phyloP scores from a whole-genome alignment of 352 stramenopile genomes.

The Pythium aristosporum region DNA sequence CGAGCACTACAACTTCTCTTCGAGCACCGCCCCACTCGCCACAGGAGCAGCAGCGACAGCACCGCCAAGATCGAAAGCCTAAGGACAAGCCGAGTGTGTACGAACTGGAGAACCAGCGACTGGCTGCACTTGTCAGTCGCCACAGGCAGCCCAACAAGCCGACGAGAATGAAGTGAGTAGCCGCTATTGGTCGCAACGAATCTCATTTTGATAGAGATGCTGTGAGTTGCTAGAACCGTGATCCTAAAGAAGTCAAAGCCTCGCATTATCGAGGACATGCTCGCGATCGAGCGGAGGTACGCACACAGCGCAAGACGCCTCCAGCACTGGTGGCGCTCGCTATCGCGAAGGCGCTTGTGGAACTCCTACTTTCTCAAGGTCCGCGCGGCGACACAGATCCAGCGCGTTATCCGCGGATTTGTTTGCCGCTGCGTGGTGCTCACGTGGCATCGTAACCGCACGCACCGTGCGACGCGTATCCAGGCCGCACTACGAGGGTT shows the following conservation, averaged over 20 bases:
- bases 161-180: constrained; percentile 30
- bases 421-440: constrained; percentile 46
- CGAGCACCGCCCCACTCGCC: constrained; percentile 14
- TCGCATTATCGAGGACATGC: constrained; percentile 72
- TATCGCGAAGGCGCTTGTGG: constrained; percentile 47
- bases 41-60: constrained; percentile 35
- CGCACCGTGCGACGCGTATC: constrained; percentile 45
- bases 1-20: neutral
- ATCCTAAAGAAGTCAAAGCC: constrained; percentile 41
- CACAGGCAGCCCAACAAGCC: constrained; percentile 22
- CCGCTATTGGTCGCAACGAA: neutral
- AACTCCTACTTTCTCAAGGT: constrained; percentile 41
- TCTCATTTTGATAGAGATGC: neutral
- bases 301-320: constrained; percentile 41
- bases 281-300: constrained; percentile 59
- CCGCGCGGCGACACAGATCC: constrained; percentile 45
- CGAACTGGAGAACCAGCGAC: constrained; percentile 57
- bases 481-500: constrained; percentile 62
- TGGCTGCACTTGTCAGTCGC: constrained; percentile 28
- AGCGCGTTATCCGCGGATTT: constrained; percentile 51
- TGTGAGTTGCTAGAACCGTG: constrained; percentile 3
- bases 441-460: constrained; percentile 58
- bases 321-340: constrained; percentile 58
- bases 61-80: neutral
- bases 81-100: constrained; percentile 43